Percentiles rank a stretch among this genome's conserved stretches.
Evolutionary conservation across 495 filamentous ascomycete species (phyloP).

Genomic region (Venustampulla echinocandica): DNA sequence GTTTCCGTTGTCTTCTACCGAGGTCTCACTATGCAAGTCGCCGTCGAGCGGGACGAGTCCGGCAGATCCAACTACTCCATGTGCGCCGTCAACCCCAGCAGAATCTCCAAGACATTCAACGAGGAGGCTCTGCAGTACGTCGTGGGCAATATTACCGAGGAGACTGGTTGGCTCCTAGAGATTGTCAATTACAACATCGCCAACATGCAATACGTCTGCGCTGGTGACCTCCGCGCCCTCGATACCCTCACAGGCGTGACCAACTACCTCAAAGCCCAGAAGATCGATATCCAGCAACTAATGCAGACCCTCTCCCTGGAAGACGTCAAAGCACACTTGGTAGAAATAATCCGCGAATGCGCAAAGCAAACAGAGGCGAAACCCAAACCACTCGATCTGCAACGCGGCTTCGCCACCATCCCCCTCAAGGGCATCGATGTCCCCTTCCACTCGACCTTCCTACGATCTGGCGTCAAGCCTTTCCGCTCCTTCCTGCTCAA

Average conservation of each 20-base stretch:
- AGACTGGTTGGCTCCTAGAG: conserved; percentile 90
- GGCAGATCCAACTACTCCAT: conserved; percentile 97
- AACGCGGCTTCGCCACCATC: conserved; percentile 95
- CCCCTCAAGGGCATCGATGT: conserved; percentile 96
- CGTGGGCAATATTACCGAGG: conserved; percentile 83
- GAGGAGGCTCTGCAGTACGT: conserved; percentile 94
- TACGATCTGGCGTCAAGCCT: conserved; percentile 94
- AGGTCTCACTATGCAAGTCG: conserved; percentile 98
- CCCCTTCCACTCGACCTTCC: conserved; percentile 96
- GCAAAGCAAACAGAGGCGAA: conserved; percentile 80
- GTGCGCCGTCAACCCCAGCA: conserved; percentile 96
- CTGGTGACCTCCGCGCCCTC: conserved; percentile 90
- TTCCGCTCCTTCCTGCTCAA: conserved; percentile 95
- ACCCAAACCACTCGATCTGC: conserved; percentile 74
- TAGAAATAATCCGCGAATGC: conserved; percentile 77
- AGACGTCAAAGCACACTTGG: conserved; percentile 70
- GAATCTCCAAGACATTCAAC: conserved; percentile 96
- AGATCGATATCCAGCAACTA: conserved; percentile 89
- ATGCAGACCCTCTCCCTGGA: conserved; percentile 70
- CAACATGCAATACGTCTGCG: conserved; percentile 97
- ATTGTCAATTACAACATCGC: conserved; percentile 99
- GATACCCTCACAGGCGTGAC: conserved; percentile 82
- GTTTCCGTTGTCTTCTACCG: conserved; percentile 99
- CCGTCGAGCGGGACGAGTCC: conserved; percentile 87
- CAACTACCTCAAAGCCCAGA: conserved; percentile 91